Evolutionary conservation across 805 yeast species (phyloP).

Genomic region (Candida corydali): DNA sequence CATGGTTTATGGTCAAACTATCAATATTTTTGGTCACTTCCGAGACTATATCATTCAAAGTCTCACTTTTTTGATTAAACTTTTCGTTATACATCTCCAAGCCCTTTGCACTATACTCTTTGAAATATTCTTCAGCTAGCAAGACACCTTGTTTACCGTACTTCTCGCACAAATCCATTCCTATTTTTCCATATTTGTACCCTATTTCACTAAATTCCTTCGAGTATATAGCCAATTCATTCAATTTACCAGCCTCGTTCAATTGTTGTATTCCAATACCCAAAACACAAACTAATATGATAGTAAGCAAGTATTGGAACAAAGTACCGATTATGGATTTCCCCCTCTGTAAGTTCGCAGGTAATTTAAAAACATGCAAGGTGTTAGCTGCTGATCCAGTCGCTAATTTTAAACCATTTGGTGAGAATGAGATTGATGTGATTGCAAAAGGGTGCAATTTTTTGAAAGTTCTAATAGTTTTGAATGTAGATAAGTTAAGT

Average conservation of each 20-base stretch:
- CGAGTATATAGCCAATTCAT: constrained; percentile 17
- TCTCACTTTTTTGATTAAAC: constrained; percentile 16
- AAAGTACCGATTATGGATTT: constrained; percentile 26
- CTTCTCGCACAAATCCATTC: constrained; percentile 21
- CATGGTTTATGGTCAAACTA: constrained; percentile 11
- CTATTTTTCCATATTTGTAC: constrained; percentile 22
- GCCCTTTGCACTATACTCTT: constrained; percentile 12
- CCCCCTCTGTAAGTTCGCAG: constrained; percentile 43
- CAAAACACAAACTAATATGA: constrained; percentile 25
- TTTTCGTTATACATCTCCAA: constrained; percentile 26
- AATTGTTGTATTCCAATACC: constrained; percentile 32
- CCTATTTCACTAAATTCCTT: constrained; percentile 16
- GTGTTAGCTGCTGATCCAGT: constrained; percentile 76
- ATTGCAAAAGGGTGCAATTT: constrained; percentile 77
- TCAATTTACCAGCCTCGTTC: constrained; percentile 33
- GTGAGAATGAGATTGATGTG: constrained; percentile 67
- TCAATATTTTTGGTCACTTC: constrained; percentile 17
- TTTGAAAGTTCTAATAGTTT: constrained; percentile 45
- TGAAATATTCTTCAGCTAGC: constrained; percentile 6
- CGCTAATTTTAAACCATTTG: constrained; percentile 62
- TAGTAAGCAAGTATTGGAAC: constrained; percentile 31
- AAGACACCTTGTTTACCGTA: constrained; percentile 8
- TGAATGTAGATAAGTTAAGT: constrained; percentile 49
- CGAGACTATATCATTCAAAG: constrained; percentile 10
- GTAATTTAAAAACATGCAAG: constrained; percentile 58